Percentiles rank a stretch among this genome's conserved stretches.
phyloP scores from a whole-genome alignment of 2,329 filamentous ascomycete genomes.

The Colletotrichum spaethianum region DNA sequence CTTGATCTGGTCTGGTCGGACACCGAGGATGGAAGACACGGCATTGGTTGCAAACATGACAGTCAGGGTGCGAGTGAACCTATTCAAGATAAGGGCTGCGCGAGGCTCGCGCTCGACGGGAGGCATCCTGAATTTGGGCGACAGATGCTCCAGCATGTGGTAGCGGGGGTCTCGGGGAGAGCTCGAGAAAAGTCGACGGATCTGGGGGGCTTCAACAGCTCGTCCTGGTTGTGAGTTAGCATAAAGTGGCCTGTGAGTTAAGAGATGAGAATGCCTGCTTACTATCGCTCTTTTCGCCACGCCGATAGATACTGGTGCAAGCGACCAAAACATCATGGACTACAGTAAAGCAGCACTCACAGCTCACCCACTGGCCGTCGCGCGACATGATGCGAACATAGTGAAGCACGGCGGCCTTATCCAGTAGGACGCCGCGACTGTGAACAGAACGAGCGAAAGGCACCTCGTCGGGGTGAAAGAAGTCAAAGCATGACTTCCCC shows the following conservation, averaged over 20 bases:
- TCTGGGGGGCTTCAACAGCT: constrained; percentile 82
- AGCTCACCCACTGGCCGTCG: constrained; percentile 80
- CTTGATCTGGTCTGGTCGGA: constrained; percentile 77
- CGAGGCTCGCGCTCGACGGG: constrained; percentile 81
- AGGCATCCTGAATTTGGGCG: constrained; percentile 80
- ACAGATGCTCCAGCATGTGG: constrained; percentile 90
- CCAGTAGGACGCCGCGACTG: constrained; percentile 79
- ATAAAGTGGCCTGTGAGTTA: neutral
- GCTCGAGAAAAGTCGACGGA: constrained; percentile 84
- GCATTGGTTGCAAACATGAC: constrained; percentile 91
- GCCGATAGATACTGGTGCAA: constrained; percentile 83
- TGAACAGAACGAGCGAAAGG: constrained; percentile 82
- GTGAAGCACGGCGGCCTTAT: constrained; percentile 87
- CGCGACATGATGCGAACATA: constrained; percentile 81
- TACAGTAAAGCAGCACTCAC: constrained; percentile 91
- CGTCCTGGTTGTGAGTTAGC: constrained; percentile 63
- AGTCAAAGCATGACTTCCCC: constrained; percentile 85
- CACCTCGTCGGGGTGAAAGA: constrained; percentile 87
- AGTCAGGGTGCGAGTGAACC: constrained; percentile 85
- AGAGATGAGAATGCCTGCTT: constrained; percentile 51
- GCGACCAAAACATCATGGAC: constrained; percentile 91
- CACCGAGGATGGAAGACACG: constrained; percentile 80
- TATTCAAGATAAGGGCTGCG: constrained; percentile 87
- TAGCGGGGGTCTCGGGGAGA: constrained; percentile 88
- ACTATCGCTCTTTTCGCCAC: constrained; percentile 81